phyloP scores from a whole-genome alignment of 345 rosid genomes.

The thale cress (Arabidopsis thaliana) region TAIR10.1 NC_003076.8:24591501-24592000 shows the following conservation, averaged over 20 bases:
- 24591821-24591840: constrained; percentile 17
- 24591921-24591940: constrained; percentile 71
- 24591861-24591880: constrained; percentile 25
- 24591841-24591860: constrained; percentile 23
- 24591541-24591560: constrained; percentile 91
- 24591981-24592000: constrained; percentile 96
- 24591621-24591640: background rate
- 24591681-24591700: constrained; percentile 1
- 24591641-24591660: constrained; percentile 19
- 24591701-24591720: constrained; percentile 14
- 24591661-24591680: constrained; percentile 9
- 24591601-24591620: constrained; percentile 28
- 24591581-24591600: constrained; percentile 52
- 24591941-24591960: constrained; percentile 71
- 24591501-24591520: constrained; percentile 54
- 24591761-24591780: background rate
- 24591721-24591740: background rate
- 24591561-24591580: constrained; percentile 86
- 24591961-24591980: constrained; percentile 84
- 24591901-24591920: constrained; percentile 90
- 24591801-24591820: constrained; percentile 12
- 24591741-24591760: constrained; percentile 11
- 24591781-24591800: constrained; percentile 7
- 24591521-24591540: constrained; percentile 94
- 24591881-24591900: constrained; percentile 75